These are phyloP conservation scores for Fusarium graminum DNA, from an alignment of 2,329 filamentous ascomycete genomes.

Conservation along the genomic window DNA sequence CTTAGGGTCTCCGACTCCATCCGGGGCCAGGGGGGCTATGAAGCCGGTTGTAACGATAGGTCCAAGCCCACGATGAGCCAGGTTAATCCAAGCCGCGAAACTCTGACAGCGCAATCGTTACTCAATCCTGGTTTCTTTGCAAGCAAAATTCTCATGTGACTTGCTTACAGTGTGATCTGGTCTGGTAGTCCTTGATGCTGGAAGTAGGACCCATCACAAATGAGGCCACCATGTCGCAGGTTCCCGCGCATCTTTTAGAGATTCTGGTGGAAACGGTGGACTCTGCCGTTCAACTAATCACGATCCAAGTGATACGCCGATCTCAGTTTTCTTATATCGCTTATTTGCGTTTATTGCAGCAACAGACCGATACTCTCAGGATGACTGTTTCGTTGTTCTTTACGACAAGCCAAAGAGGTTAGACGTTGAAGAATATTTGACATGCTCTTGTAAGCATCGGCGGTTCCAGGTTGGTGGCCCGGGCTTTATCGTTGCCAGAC, in stretches of 20 bases:
- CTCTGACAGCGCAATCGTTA: not conserved
- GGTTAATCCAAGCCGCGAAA: not conserved
- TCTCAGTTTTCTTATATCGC: not conserved
- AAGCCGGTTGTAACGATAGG: not conserved
- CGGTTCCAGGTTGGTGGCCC: conserved; percentile 5
- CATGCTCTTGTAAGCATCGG: not conserved
- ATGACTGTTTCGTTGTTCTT: not conserved
- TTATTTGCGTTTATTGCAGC: not conserved
- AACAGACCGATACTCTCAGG: not conserved
- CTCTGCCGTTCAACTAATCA: not conserved
- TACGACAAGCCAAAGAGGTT: not conserved
- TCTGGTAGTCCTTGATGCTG: not conserved
- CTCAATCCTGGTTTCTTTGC: not conserved
- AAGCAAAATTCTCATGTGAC: not conserved
- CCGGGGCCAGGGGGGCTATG: not conserved
- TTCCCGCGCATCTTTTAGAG: not conserved
- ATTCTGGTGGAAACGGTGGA: not conserved
- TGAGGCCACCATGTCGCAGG: not conserved
- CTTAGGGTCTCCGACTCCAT: not conserved
- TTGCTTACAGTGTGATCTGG: not conserved
- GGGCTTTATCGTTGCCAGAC: conserved; percentile 35
- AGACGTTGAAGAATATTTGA: not conserved
- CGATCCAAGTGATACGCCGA: not conserved
- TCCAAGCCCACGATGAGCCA: not conserved
- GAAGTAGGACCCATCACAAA: not conserved